Evolutionary conservation across 441 rosid genomes (phyloP), one percentile per base, ranked within the genome.

Genomic region (Populus trichocarpa): DNA sequence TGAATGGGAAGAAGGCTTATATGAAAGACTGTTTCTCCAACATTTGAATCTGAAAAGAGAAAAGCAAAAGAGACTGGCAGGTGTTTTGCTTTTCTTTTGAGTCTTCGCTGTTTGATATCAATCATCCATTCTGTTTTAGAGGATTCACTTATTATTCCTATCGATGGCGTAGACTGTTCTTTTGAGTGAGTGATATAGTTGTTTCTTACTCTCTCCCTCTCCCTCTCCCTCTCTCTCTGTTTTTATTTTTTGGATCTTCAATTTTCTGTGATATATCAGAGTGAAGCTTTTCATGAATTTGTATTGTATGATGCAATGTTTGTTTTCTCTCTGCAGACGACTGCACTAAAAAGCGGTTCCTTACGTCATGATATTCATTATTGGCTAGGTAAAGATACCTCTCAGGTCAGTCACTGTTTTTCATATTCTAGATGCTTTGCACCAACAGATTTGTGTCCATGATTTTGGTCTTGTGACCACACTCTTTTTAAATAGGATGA

Each of bases 371-470:
- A 96, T 80, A 88, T 96, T 79, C 99, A 96, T 79, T 96, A 90
- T 83, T 96, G 99, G 98, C 93, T 96, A 75, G 99, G 99, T 72
- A 93, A 91, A 92, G 95, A 92, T 82, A 92, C 99, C 70, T 86
- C 91, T 77, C 90, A 92, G 93, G 99, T 92, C 79, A 80, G 72
- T 76, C 73, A 61, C 57, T 61, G 36, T 57, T 72, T 63, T 78
- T 11, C 50, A 18, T 22, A 20, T 59, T 77, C 67, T 77, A 20
- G 28, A 61, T 72, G 7, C 28, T 66, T 76, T 22, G 2, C 13
- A 68, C 26, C 23, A 32, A 16, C 2, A 5, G 33, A 61, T 40
- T 40, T 40, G 50, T 40, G 50, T 40, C 14, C 13, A 40, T 40
- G 50, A 40, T 40, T 3, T 40, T 79, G 32, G 59, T 67, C 28